Evolutionary conservation across 2,329 filamentous ascomycete species (phyloP), one percentile per base, ranked within the genome.

Genomic region (Ceratocystis smalleyi): DNA sequence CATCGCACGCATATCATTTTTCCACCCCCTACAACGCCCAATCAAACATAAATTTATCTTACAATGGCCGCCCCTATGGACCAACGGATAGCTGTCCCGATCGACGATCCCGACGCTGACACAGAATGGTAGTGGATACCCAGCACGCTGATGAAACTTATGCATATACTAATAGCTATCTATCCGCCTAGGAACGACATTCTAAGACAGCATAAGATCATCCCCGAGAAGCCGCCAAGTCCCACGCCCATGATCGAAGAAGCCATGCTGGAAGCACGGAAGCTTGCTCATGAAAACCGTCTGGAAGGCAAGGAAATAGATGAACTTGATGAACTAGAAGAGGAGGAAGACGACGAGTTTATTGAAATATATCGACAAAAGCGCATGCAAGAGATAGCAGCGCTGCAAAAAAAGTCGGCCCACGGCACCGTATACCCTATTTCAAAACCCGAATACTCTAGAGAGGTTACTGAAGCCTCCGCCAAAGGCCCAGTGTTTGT

Each of bases 211-310:
- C 91, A 99, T 78, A 90, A 91, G 69, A 81, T 99, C 69, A 97
- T 99, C 67, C 94, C 94, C n/a, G 91, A 97, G 74, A 97, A 96
- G 73, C 91, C 92, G 0, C 91, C 91, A 2, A 96, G 92, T 57
- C 94, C 94, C 1, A 96, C 94, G 1, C 91, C 91, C 5, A 86
- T 96, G 77, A 96, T 99, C 70, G 88, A 99, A 76, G 92, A 97
- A 78, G 94, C 94, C 3, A 83, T 99, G 59, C 75, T 87, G 22
- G 89, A 96, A 77, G 94, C 89, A 12, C 83, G 88, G 66, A 80
- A 85, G 70, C 79, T 95, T 67, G 91, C 91, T 32, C 86, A 97
- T 71, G 92, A 96, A 73, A 96, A 96, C 73, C 80, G 94, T 63
- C 78, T 99, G 1, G 91, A 97, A 74, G 89, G 91, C 69, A 97